Base-by-base conservation (phyloP, 345 rosid genomes). In the Salix viminalis region DNA sequence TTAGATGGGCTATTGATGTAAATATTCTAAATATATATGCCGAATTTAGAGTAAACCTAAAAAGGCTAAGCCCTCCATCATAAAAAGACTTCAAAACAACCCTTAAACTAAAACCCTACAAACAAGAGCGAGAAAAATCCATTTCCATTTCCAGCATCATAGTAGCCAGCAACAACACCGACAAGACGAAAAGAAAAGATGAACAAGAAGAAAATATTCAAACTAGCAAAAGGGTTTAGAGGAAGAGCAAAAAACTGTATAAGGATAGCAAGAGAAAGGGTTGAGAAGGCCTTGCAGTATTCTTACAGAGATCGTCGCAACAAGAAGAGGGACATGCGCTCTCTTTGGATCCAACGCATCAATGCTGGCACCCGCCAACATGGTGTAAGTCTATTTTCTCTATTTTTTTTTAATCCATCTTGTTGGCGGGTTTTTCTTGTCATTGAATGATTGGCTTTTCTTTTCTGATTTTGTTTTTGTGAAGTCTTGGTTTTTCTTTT, bases 261-360 rank as follows among this genome's bases (percentile, higher is more conserved):
- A 69, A 86, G 94, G 78, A 91, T 95, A 42, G 97, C 98, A 7
- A 84, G 98, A 83, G 98, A 91, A 79, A 88, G 97, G 80, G 98
- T 93, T 6, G 99, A 95, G 93, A 95, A 95, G 86, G 99, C 99
- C 18, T 83, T 95, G 78, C 96, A 91, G 78, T 93, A 93, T 82
- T 95, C 94, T 48, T 95, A 95, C 82, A 88, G 97, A 82, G 99
- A 96, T 76, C 88, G 98, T 26, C 94, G 97, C 79, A 93, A 90
- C 88, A 95, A 95, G 88, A 95, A 95, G 85, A 91, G 98, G 5
- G 98, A 93, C 83, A 96, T 96, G 98, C 91, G 97, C 26, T 88
- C 94, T 73, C 90, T 93, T 79, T 96, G 99, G 99, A 93, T 96
- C 77, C 91, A 95, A 81, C 94, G 97, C 76, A 91, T 95, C 87